Conservation (phyloP, 1,284 basidiomycete species). For the Cutaneotrichosporon daszewskae region DNA sequence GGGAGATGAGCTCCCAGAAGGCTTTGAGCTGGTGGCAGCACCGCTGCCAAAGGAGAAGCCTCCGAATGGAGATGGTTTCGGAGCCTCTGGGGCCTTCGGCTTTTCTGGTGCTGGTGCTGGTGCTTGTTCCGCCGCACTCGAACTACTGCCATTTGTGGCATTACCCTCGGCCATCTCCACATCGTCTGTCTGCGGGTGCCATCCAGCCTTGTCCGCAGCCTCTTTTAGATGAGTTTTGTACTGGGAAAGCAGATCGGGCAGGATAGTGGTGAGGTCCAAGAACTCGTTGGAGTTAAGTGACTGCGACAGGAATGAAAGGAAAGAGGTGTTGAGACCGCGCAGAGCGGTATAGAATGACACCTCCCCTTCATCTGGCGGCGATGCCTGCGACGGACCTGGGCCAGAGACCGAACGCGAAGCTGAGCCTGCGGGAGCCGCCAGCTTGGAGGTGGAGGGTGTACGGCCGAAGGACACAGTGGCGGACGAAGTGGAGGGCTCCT, state of each 20-base stretch:
- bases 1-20: background rate
- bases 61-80: constrained; percentile 11
- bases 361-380: constrained; percentile 38
- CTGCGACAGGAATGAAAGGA: constrained; percentile 59
- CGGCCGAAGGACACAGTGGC: constrained; percentile 7
- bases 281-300: constrained; percentile 70
- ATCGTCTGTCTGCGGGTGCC: constrained; percentile 31
- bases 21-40: background rate
- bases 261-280: constrained; percentile 55
- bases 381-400: constrained; percentile 15
- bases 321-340: constrained; percentile 71
- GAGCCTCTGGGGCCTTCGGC: constrained; percentile 26
- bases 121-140: constrained; percentile 38
- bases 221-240: constrained; percentile 60
- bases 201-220: constrained; percentile 52
- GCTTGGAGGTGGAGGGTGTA: background rate
- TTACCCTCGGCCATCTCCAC: background rate
- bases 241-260: constrained; percentile 53
- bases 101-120: constrained; percentile 47
- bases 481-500: constrained; percentile 2
- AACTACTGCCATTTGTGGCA: background rate
- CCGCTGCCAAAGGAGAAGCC: constrained; percentile 23
- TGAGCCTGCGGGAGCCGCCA: too few species aligned
- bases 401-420: too few species aligned
- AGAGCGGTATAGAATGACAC: constrained; percentile 65